Percentiles rank a stretch among this genome's conserved stretches.
phyloP scores from a whole-genome alignment of 305 asterid genomes.

The Rubia balearica region DNA sequence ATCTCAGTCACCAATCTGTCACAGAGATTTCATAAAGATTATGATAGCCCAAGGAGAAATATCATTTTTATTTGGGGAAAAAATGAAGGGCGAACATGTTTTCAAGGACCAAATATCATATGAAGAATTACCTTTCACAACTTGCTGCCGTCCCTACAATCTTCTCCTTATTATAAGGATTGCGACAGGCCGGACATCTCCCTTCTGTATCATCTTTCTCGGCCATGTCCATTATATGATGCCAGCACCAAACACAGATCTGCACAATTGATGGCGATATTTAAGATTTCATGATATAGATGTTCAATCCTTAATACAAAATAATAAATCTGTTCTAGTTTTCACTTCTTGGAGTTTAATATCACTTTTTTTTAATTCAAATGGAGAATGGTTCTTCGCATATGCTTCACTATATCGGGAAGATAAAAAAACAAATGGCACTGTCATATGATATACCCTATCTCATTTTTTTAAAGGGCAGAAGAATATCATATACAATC shows the following conservation, averaged over 20 bases:
- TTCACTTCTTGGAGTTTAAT: neutral
- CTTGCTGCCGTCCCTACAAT: slow-evolving; percentile 77
- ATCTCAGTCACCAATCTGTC: slow-evolving; percentile 72
- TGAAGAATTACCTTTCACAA: slow-evolving; percentile 55
- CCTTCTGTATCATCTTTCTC: slow-evolving; percentile 95
- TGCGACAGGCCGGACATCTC: slow-evolving; percentile 97
- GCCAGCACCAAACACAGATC: slow-evolving; percentile 99
- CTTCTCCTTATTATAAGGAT: slow-evolving; percentile 95
- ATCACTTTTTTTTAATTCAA: too few relatives aligned
- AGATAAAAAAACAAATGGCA: neutral
- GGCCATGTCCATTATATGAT: slow-evolving; percentile 97
- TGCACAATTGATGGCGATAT: slow-evolving; percentile 22
- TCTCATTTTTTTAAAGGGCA: neutral
- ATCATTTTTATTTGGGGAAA: neutral
- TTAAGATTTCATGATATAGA: neutral
- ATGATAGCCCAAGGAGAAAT: slow-evolving; percentile 15
- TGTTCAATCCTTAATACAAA: neutral
- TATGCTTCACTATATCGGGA: neutral
- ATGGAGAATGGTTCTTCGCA: neutral
- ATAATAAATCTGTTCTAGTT: neutral
- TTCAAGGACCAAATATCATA: neutral
- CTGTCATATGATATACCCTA: neutral
- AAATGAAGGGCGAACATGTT: neutral
- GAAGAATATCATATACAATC: neutral
- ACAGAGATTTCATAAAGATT: slow-evolving; percentile 7